Percentiles rank a stretch among this genome's conserved stretches.
phyloP scores from a whole-genome alignment of 2,329 filamentous ascomycete species.

The Periconia macrospinosa region DNA sequence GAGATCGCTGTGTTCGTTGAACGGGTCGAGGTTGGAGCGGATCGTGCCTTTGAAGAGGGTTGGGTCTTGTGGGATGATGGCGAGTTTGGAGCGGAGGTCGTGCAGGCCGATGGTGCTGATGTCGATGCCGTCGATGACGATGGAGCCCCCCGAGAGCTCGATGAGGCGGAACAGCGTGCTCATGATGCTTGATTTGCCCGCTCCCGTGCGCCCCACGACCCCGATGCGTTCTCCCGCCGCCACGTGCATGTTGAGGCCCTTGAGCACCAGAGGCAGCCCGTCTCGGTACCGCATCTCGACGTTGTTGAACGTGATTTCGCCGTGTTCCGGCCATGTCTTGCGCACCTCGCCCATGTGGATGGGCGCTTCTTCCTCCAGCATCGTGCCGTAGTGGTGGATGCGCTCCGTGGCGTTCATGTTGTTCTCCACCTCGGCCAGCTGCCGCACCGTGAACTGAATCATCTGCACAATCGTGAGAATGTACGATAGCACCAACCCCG shows the following conservation, averaged over 20 bases:
- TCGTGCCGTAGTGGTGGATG: conserved; percentile 82
- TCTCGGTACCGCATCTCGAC: conserved; percentile 57
- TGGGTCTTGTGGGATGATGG: conserved; percentile 84
- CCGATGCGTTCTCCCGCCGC: conserved; percentile 77
- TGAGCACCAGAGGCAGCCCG: conserved; percentile 53
- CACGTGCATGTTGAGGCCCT: conserved; percentile 65
- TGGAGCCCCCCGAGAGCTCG: conserved; percentile 51
- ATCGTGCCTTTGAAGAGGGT: conserved; percentile 82
- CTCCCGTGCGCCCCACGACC: conserved; percentile 79
- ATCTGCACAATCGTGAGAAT: conserved; percentile 92
- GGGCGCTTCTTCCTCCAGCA: conserved; percentile 87
- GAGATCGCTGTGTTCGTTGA: conserved; percentile 75
- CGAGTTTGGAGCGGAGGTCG: conserved; percentile 73
- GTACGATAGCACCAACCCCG: conserved; percentile 87
- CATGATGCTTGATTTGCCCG: conserved; percentile 84
- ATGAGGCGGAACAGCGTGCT: conserved; percentile 74
- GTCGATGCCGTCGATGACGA: conserved; percentile 54
- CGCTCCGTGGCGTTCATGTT: conserved; percentile 97
- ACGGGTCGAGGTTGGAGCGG: conserved; percentile 78
- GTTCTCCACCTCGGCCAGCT: conserved; percentile 94
- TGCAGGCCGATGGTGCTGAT: conserved; percentile 75
- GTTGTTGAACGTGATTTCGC: conserved; percentile 62
- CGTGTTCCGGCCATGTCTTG: conserved; percentile 80
- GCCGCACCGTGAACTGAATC: conserved; percentile 92
- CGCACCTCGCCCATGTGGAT: conserved; percentile 73